Conservation (phyloP, 345 rosid genomes). For the Raphanus sativus region DNA sequence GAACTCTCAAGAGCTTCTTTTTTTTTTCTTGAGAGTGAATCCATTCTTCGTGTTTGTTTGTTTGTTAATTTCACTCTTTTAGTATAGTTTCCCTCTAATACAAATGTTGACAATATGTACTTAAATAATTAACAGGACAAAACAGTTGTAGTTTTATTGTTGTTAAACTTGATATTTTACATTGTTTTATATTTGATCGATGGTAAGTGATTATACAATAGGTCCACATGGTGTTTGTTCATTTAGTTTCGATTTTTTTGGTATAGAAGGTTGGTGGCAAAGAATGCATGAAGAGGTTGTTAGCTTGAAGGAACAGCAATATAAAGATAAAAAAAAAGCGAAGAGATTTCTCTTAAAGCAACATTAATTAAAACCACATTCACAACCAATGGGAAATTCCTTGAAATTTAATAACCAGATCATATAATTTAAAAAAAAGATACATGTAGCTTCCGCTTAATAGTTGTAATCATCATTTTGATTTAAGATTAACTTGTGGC, state of each 20-base stretch:
- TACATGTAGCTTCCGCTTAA: not conserved
- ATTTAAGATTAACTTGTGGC: constrained; percentile 16
- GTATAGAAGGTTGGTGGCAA: constrained; percentile 18
- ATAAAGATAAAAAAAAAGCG: not conserved
- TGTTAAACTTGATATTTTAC: not conserved
- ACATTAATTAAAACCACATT: constrained; percentile 31
- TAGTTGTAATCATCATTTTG: constrained; percentile 18
- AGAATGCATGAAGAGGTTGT: constrained; percentile 34
- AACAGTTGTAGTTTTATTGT: not conserved
- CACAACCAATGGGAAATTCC: constrained; percentile 26
- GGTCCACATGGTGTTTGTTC: not conserved
- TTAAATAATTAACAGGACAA: not conserved
- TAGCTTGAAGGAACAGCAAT: constrained; percentile 39
- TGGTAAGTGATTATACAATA: not conserved
- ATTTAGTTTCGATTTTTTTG: not conserved
- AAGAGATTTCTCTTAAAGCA: constrained; percentile 33
- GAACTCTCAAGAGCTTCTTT: no score
- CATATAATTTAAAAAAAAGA: not conserved
- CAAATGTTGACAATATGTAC: not conserved
- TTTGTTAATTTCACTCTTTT: not conserved
- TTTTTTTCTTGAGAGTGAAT: no score
- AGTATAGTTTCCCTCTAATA: not conserved
- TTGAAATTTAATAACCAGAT: not conserved
- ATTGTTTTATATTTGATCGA: not conserved
- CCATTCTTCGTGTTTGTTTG: not conserved